Conservation (phyloP, 75 land plant species). For the Cryptomeria japonica region DNA sequence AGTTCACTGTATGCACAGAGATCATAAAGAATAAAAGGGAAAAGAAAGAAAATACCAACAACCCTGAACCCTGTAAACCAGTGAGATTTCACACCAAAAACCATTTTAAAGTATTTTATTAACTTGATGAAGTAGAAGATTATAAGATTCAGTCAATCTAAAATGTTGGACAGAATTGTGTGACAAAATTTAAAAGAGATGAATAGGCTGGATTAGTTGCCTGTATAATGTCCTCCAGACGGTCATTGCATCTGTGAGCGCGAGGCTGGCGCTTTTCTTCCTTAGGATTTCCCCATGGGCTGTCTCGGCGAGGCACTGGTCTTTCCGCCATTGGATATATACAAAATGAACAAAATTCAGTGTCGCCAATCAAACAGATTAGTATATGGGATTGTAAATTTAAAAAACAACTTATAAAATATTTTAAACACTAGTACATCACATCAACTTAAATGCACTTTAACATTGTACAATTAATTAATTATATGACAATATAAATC, state of each 20-base stretch:
- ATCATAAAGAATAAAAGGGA: background rate
- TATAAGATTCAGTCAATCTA: too few species aligned
- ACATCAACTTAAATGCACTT: too few species aligned
- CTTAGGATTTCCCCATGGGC: constrained; percentile 62
- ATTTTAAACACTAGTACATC: too few species aligned
- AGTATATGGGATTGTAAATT: too few species aligned
- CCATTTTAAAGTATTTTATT: background rate
- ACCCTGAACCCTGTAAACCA: background rate
- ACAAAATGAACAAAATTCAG: background rate
- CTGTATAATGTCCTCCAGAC: constrained; percentile 63
- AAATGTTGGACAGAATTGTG: too few species aligned
- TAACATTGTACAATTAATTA: too few species aligned
- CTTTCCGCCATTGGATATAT: constrained; percentile 2
- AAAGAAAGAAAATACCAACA: background rate
- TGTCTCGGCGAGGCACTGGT: constrained; percentile 58
- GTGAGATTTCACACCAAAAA: background rate
- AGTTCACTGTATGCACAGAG: background rate
- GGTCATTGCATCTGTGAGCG: constrained; percentile 63
- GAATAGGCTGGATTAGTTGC: constrained; percentile 1
- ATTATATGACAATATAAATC: too few species aligned
- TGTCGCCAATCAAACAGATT: background rate
- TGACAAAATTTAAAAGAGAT: too few species aligned
- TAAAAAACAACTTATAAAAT: too few species aligned
- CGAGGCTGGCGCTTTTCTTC: constrained; percentile 40
- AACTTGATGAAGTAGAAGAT: background rate